These are phyloP conservation scores for Plectranthus barbatus DNA, from an alignment of 257 asterid species.

Conservation along the genomic window DNA sequence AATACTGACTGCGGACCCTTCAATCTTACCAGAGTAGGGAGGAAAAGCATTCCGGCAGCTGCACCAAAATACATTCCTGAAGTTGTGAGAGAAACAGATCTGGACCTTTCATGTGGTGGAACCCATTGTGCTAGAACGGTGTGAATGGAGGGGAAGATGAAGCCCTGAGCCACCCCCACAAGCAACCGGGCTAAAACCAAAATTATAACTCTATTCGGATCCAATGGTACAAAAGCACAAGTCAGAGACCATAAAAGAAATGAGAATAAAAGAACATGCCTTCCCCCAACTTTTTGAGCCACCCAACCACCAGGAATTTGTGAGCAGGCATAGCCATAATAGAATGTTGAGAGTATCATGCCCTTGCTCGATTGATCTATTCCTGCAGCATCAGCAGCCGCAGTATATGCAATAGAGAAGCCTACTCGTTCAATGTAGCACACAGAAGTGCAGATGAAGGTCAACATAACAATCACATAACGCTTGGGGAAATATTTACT, in stretches of 20 bases:
- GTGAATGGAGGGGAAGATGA: conserved; percentile 92
- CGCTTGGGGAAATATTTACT: conserved; percentile 55
- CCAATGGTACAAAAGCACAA: conserved; percentile 77
- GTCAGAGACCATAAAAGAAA: conserved; percentile 81
- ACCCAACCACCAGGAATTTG: conserved; percentile 99
- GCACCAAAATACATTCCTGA: conserved; percentile 97
- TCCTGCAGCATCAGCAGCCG: conserved; percentile 86
- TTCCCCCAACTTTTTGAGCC: conserved; percentile 84
- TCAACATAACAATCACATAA: conserved; percentile 58
- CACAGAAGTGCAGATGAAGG: conserved; percentile 85
- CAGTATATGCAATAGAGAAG: conserved; percentile 89
- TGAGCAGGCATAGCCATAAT: conserved; percentile 87
- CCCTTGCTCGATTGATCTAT: conserved; percentile 82
- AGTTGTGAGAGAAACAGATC: conserved; percentile 86
- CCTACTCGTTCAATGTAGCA: conserved; percentile 92
- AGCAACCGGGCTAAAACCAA: conserved; percentile 78
- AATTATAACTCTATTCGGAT: conserved; percentile 48
- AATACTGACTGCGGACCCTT: conserved; percentile 80
- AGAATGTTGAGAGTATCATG: conserved; percentile 72
- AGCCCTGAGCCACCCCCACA: conserved; percentile 96
- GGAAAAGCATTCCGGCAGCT: conserved; percentile 75
- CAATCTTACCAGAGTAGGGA: conserved; percentile 66
- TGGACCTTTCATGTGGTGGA: conserved; percentile 85
- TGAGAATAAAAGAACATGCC: conserved; percentile 77
- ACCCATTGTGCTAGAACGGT: conserved; percentile 96